Base-by-base conservation (phyloP, 108 stramenopile species). In the Nitzschia sp. region DNA sequence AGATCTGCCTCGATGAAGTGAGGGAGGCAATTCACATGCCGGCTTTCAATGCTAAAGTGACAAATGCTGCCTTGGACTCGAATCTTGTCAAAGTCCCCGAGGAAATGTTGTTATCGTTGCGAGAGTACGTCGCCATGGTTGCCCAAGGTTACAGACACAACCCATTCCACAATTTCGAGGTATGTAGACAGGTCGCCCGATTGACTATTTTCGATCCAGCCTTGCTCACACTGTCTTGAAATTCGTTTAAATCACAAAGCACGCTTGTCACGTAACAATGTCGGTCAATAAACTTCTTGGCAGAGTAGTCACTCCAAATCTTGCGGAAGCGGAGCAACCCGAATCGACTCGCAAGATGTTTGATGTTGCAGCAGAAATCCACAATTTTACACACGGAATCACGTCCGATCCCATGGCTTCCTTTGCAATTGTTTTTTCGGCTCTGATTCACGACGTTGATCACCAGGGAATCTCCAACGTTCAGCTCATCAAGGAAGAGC, bases 81-180 rank as follows among this genome's bases (percentile, higher is more conserved):
- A 6, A 35, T 4, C 31, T 11, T 8, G 54, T 55, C 13, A 27
- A 67, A 1, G n/a, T 67, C 36, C 66, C 66, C 18, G 21, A 45
- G 1, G 61, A 62, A n/a, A 46, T 62, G 5, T 2, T 15, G 2
- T 6, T 2, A 13, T 1, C 19, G 31, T 21, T 62, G 9, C 31
- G 33, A 24, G 61, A 62, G 11, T 82, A 72, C 31, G 71, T 87
- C 5, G 31, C 28, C n/a, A 21, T 46, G 8, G 74, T 84, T 19
- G 67, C 72, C 17, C 32, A 57, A 1, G 21, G 71, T 32, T 87
- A 84, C 53, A 61, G 58, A 17, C 27, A 42, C 13, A 79, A 82
- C 13, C 47, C 58, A 19, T 86, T 81, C 57, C 82, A 83, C 72
- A 81, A 82, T 59, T 72, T 84, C 19, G 87, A 56, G 49, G 64